Evolutionary conservation across 805 yeast species (phyloP).

Genomic region (Starmerella asiatica): DNA sequence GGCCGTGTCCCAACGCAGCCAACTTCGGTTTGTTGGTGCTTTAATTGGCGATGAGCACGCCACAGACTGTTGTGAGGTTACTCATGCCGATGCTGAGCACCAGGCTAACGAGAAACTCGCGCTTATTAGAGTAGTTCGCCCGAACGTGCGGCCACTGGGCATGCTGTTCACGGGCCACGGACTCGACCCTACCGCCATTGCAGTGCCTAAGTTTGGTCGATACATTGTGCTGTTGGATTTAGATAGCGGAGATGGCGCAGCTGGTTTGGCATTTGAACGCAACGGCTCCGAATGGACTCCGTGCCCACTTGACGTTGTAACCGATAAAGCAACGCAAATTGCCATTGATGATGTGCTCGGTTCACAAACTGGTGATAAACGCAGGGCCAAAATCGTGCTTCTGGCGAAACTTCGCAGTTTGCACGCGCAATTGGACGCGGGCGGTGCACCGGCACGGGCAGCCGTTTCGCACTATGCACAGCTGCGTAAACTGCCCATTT

Average conservation of each 20-base stretch:
- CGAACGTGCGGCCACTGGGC: conserved; percentile 1
- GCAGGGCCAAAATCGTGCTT: background rate
- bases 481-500: background rate
- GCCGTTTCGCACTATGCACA: background rate
- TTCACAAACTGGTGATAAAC: background rate
- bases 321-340: background rate
- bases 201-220: background rate
- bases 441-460: too few species aligned
- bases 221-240: background rate
- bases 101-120: conserved; percentile 2
- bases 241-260: background rate
- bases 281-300: background rate
- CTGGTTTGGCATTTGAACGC: background rate
- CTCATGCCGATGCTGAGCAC: background rate
- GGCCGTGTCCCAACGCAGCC: background rate
- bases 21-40: background rate
- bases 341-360: conserved; percentile 3
- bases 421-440: background rate
- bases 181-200: background rate
- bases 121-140: conserved; percentile 1
- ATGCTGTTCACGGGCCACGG: conserved; percentile 4
- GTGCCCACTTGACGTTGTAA: background rate
- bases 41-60: conserved; percentile 2
- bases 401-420: background rate
- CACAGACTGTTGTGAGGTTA: background rate